Base-by-base conservation (phyloP, 257 asterid species). In the Catharanthus roseus region DNA sequence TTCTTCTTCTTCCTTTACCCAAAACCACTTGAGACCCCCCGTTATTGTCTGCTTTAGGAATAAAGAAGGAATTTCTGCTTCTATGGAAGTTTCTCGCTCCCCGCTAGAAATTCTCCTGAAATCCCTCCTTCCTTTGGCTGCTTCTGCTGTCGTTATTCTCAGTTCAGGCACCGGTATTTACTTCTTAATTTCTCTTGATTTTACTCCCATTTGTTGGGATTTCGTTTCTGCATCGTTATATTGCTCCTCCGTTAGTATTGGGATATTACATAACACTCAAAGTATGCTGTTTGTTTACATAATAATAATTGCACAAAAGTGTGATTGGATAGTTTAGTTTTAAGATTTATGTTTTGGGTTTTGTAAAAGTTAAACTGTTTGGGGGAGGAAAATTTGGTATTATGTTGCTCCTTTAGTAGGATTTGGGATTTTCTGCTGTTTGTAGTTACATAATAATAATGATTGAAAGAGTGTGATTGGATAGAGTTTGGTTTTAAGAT, bases 161-260 rank as follows among this genome's bases (percentile, higher is more conserved):
- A 49, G 62, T 70, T 62, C 81, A 23, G 4, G 62, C 38, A 67
- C 81, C 1, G 81, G 81, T 77, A 72, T 60, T 29, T 33, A n/a
- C 56, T 55, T 42, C 34, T 63, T 41, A 16, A 28, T 6, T 62
- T 62, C 7, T 9, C 16, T 21, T 62, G 28, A 34, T 38, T 34
- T 62, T 62, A 7, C 29, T 60, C 10, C 11, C 39, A 5, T 33
- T 11, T 33, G 31, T 33, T 31, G 41, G 65, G 23, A 62, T 34
- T 62, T 62, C 10, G 38, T 26, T 26, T 55, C 4, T 56, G 1
- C 55, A 2, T 3, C n/a, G 12, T 26, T 26, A 3, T 56, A 56
- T 9, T 56, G 63, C 38, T 56, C 3, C 16, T 26, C 23, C 33
- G 23, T 0, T 6, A 23, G 10, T 54, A 0, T n/a, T n/a, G n/a